phyloP scores from a whole-genome alignment of 306 rosid genomes.

The Pyrus pyrifolia region DNA sequence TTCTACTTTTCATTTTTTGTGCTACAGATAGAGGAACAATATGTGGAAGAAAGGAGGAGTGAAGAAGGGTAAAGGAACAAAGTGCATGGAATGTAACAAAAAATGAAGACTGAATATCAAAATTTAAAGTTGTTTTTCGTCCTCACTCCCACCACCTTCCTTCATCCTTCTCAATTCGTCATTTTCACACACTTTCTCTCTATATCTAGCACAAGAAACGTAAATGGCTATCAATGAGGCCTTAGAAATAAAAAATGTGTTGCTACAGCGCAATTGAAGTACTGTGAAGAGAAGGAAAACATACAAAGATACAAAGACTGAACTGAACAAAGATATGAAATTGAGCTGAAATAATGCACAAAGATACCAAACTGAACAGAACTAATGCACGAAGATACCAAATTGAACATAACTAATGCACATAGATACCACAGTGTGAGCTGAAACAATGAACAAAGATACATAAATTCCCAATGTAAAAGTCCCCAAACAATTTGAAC shows the following conservation, averaged over 20 bases:
- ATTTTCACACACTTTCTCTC: neutral
- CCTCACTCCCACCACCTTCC: neutral
- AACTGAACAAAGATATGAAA: no score
- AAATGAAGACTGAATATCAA: neutral
- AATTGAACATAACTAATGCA: no score
- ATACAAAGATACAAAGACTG: neutral
- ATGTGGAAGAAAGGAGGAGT: neutral
- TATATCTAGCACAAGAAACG: neutral
- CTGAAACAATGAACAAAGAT: no score
- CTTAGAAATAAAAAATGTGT: neutral
- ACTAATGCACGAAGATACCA: no score
- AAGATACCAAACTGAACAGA: no score
- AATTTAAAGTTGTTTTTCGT: neutral
- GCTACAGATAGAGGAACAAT: neutral
- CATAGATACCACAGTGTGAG: fast-evolving
- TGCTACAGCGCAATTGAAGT: neutral
- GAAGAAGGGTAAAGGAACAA: neutral
- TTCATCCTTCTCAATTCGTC: neutral
- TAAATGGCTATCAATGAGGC: neutral
- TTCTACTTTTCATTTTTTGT: no score
- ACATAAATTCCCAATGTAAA: no score
- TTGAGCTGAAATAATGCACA: no score
- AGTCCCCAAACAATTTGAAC: neutral
- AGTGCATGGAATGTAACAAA: neutral
- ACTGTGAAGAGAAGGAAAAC: neutral